Evolutionary conservation across 2,329 filamentous ascomycete genomes (phyloP), one percentile per base, ranked within the genome.

Genomic region (Ceratocystis lukuohia): DNA sequence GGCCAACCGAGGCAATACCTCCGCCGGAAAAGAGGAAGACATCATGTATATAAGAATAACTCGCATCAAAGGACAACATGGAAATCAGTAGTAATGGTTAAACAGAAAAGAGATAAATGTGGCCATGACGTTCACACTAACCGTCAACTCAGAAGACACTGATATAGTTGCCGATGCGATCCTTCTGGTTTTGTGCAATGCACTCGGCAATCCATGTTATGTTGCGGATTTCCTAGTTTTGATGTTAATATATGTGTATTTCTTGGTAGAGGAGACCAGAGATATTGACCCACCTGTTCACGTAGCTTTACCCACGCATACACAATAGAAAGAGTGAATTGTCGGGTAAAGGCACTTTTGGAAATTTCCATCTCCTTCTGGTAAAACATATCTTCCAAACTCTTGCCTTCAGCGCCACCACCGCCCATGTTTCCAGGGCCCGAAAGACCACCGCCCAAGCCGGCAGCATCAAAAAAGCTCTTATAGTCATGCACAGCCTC

Each of bases 171-270:
- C 90, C 89, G 75, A 99, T 97, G 74, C 94, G 86, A 77, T 99
- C 94, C 80, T 99, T 99, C 78, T 99, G 94, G 80, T 96, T 96
- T 79, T 99, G 94, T 66, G 94, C 94, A 83, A 99, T 99, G 79
- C 94, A 99, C 78, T 99, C 94, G 25, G 94, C 88, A 76, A 99
- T 99, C 94, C 94, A 99, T 64, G 94, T 97, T 74, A 99, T 96
- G 78, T 99, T 99, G 70, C 94, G 89, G 72, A 97, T 96, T 88
- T 99, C 94, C 92, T 97, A 69, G 5, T 22, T 2, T 10, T 2
- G 3, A 50, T 30, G 72, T 81, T 72, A 78, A 74, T 65, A 64
- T 2, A 25, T 41, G 28, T 57, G 20, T 8, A 65, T 50, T 25
- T 3, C 62, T 62, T 8, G 61, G 22, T 28, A n/a, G 20, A 17